Percentiles rank a stretch among this genome's conserved stretches.
phyloP scores from a whole-genome alignment of 345 rosid genomes.

The Barbarea vulgaris region DNA sequence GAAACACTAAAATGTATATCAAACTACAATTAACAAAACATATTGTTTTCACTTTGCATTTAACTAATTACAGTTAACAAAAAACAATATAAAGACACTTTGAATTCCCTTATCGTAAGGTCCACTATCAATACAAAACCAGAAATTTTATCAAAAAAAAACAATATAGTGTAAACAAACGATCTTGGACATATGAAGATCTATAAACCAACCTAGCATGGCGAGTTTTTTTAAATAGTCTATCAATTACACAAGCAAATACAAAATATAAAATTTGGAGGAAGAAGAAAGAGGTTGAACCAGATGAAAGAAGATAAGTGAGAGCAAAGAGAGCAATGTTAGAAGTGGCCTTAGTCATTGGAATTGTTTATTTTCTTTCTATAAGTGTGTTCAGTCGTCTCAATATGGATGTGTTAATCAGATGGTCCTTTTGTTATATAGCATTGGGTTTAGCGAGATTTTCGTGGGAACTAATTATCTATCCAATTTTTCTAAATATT shows the following conservation, averaged over 20 bases:
- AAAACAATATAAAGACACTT: too few species aligned
- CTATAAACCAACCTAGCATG: not conserved
- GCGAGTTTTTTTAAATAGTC: not conserved
- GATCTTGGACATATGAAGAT: too few species aligned
- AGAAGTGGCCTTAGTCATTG: not conserved
- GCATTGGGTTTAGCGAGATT: not conserved
- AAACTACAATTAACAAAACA: too few species aligned
- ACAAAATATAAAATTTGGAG: not conserved
- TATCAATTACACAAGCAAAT: not conserved
- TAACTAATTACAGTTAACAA: too few species aligned
- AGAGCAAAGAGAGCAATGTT: not conserved
- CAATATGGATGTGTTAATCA: not conserved
- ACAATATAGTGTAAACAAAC: too few species aligned
- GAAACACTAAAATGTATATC: too few species aligned
- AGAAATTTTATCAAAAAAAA: too few species aligned
- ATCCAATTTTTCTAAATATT: not conserved
- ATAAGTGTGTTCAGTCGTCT: not conserved
- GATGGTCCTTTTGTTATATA: not conserved
- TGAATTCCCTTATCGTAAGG: too few species aligned
- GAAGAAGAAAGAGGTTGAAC: not conserved
- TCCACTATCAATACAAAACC: too few species aligned
- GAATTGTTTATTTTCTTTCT: too few species aligned
- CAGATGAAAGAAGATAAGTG: slow-evolving; percentile 1
- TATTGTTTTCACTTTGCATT: too few species aligned
- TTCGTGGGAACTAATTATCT: not conserved